A percentile compares a stretch with the other conserved stretches of the same genome.
phyloP scores from a whole-genome alignment of 495 filamentous ascomycete species.

The Aspergillus sclerotioniger region DNA sequence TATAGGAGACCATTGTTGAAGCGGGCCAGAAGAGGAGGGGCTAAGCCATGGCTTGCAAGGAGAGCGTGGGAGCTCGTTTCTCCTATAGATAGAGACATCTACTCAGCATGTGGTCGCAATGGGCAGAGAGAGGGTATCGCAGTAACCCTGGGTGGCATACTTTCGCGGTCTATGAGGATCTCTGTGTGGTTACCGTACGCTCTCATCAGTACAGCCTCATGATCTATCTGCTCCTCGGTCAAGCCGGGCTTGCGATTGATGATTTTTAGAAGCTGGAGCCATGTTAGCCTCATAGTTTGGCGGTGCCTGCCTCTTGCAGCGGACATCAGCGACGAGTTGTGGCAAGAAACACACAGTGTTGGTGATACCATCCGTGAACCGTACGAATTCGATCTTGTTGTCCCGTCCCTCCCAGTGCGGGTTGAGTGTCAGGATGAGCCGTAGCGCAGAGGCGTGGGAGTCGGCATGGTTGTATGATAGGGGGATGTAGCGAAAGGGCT shows the following conservation, averaged over 20 bases:
- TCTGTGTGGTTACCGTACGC: constrained; percentile 95
- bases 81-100: constrained; percentile 45
- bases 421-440: constrained; percentile 73
- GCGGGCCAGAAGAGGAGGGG: constrained; percentile 82
- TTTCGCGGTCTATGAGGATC: constrained; percentile 92
- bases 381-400: constrained; percentile 80
- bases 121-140: constrained; percentile 23
- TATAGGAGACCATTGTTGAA: constrained; percentile 98
- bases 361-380: constrained; percentile 97
- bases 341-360: constrained; percentile 67
- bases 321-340: neutral
- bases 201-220: constrained; percentile 83
- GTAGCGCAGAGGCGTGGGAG: constrained; percentile 70
- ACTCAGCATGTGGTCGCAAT: constrained; percentile 41
- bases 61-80: constrained; percentile 69
- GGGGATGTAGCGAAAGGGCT: constrained; percentile 55
- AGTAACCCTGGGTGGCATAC: constrained; percentile 54
- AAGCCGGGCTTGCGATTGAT: constrained; percentile 76
- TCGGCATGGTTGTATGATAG: constrained; percentile 73
- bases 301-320: constrained; percentile 3
- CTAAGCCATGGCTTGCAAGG: constrained; percentile 74
- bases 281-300: constrained; percentile 23
- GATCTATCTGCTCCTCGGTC: constrained; percentile 74
- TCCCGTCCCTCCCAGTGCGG: constrained; percentile 77
- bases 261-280: constrained; percentile 70